phyloP scores from a whole-genome alignment of 1,139 yeast species.

The Saccharomyces uvarum region DNA sequence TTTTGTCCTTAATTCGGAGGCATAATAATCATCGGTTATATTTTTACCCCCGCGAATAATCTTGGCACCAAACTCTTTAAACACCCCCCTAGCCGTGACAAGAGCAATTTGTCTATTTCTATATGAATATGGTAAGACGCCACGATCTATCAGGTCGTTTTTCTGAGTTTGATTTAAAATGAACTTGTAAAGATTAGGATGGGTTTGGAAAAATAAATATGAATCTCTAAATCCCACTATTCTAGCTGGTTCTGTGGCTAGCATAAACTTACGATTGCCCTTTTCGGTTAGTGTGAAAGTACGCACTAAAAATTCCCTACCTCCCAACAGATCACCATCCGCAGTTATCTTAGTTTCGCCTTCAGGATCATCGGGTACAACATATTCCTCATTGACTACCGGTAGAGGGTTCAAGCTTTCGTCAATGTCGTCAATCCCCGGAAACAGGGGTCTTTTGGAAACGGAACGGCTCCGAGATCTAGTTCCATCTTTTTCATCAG shows the following conservation, averaged over 20 bases:
- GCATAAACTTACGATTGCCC: slow-evolving; percentile 73
- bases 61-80: slow-evolving; percentile 86
- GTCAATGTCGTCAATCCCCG: slow-evolving; percentile 28
- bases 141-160: slow-evolving; percentile 72
- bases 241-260: slow-evolving; percentile 93
- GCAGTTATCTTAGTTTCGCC: slow-evolving; percentile 71
- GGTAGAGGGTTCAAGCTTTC: slow-evolving; percentile 42
- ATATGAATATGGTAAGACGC: slow-evolving; percentile 80
- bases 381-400: slow-evolving; percentile 71
- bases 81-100: slow-evolving; percentile 85
- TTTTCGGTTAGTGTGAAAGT: slow-evolving; percentile 71
- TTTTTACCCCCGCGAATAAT: slow-evolving; percentile 74
- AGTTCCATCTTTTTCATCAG: slow-evolving; percentile 11
- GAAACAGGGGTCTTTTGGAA: background rate
- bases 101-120: slow-evolving; percentile 84
- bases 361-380: slow-evolving; percentile 68
- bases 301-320: slow-evolving; percentile 71
- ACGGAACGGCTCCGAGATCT: background rate
- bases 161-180: slow-evolving; percentile 73
- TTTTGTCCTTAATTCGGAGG: slow-evolving; percentile 54
- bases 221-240: slow-evolving; percentile 93
- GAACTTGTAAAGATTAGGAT: slow-evolving; percentile 59
- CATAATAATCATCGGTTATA: slow-evolving; percentile 86
- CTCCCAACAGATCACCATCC: slow-evolving; percentile 64
- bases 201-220: slow-evolving; percentile 81